Evolutionary conservation across 2,329 filamentous ascomycete genomes (phyloP), one percentile per base, ranked within the genome.

Genomic region (Venturia carpophila): DNA sequence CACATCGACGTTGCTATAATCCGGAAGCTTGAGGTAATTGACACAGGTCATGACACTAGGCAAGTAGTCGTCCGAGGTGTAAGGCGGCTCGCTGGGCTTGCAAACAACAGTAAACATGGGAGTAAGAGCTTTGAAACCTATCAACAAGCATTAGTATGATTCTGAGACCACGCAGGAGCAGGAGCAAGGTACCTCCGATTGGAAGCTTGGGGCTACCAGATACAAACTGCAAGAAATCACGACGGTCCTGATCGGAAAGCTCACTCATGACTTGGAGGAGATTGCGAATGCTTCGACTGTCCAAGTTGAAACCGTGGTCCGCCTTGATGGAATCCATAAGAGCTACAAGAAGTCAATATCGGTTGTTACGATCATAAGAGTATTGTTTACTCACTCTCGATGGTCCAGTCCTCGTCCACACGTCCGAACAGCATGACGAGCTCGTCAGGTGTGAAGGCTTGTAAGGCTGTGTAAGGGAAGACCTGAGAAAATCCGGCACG

Each of bases 31-130:
- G 71, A 99, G 85, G 75, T 99, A 99, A 77, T 99, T 99, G 77
- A 96, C 94, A 75, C 95, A 99, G 13, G 95, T 99, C 95, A 99
- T 99, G 75, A 99, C 95, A 74, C 92, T 97, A 15, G 95, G 94
- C n/a, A 99, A 83, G 72, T 97, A 99, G 78, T 99, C 94, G 73
- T 99, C 94, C 5, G 93, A 93, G 3, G 88, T 89, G 75, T 92
- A 94, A 1, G 94, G 94, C 19, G 91, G 87, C 73, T 99, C 94
- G 75, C 91, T 96, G n/a, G 93, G 93, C 77, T 97, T 97, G 83
- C 94, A 97, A 55, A 99, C 94, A 68, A 99, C 94, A 3, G 94
- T 99, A 75, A 99, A 97, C 88, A 97, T 97, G 24, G 94, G 94
- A 1, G 92, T 97, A 68, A 99, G 85, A 75, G 88, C 90, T 79